Evolutionary conservation across 2,329 filamentous ascomycete genomes (phyloP).

Genomic region (Monosporascus sp.): DNA sequence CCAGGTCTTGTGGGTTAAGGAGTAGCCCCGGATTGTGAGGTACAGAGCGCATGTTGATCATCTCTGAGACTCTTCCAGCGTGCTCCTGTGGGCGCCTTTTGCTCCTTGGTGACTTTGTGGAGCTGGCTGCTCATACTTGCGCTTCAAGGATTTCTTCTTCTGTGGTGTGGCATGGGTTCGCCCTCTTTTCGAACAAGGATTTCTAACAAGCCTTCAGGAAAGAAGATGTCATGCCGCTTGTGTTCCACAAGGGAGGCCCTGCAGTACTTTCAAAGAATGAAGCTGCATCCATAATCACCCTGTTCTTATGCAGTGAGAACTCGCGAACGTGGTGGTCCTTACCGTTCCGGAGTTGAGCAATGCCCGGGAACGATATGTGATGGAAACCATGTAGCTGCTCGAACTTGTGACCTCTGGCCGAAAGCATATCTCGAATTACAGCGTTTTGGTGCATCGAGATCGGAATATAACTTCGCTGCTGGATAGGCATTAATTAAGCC

Average conservation of each 20-base stretch:
- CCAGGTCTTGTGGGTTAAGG: background rate
- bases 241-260: too few species aligned
- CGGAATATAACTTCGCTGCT: background rate
- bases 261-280: background rate
- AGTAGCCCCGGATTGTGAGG: background rate
- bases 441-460: background rate
- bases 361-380: background rate
- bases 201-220: too few species aligned
- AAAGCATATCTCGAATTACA: background rate
- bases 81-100: too few species aligned
- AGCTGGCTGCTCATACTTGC: too few species aligned
- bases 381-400: background rate
- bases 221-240: too few species aligned
- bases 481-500: background rate
- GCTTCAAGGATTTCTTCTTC: too few species aligned
- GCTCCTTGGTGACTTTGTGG: too few species aligned
- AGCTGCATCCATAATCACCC: background rate
- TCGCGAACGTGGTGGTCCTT: background rate
- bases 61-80: background rate
- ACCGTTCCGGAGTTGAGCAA: background rate
- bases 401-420: background rate
- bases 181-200: too few species aligned
- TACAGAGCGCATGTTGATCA: background rate
- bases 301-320: background rate
- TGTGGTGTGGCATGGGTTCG: too few species aligned